Evolutionary conservation across 192 early-diverging fungal species (phyloP).

Genomic region (Mortierella hygrophila): DNA sequence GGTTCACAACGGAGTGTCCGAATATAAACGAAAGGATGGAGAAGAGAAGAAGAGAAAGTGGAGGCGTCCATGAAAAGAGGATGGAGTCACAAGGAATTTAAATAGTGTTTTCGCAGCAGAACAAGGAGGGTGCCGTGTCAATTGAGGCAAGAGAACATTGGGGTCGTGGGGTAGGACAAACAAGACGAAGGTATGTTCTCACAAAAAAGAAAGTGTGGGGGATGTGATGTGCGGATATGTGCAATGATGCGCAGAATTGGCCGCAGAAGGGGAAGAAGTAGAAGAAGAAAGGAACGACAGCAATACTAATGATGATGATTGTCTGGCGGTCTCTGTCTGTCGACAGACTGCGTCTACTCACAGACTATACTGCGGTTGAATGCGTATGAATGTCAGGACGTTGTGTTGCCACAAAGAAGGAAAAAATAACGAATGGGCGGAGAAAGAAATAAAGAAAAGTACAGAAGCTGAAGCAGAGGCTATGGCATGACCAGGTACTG

Average conservation of each 20-base stretch:
- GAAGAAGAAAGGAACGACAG: not conserved
- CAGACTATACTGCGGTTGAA: not conserved
- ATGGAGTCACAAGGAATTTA: not conserved
- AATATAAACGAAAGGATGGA: not conserved
- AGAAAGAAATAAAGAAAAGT: no score
- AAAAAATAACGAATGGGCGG: no score
- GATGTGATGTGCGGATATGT: not conserved
- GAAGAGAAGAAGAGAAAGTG: not conserved
- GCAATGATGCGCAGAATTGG: not conserved
- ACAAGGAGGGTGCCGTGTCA: not conserved
- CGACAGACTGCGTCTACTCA: constrained; percentile 6
- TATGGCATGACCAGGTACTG: not conserved
- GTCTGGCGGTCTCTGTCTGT: not conserved
- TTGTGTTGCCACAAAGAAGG: not conserved
- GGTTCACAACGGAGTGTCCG: not conserved
- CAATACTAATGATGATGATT: not conserved
- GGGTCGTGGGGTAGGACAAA: constrained; percentile 1
- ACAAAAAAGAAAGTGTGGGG: not conserved
- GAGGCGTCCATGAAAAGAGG: not conserved
- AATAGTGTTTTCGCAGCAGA: not conserved
- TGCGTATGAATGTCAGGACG: not conserved
- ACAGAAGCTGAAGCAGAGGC: not conserved
- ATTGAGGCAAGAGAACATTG: not conserved
- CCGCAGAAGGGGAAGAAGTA: not conserved
- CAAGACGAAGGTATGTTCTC: not conserved